phyloP scores from a whole-genome alignment of 371 early-diverging fungal species.

The Mucor irregularis region DNA sequence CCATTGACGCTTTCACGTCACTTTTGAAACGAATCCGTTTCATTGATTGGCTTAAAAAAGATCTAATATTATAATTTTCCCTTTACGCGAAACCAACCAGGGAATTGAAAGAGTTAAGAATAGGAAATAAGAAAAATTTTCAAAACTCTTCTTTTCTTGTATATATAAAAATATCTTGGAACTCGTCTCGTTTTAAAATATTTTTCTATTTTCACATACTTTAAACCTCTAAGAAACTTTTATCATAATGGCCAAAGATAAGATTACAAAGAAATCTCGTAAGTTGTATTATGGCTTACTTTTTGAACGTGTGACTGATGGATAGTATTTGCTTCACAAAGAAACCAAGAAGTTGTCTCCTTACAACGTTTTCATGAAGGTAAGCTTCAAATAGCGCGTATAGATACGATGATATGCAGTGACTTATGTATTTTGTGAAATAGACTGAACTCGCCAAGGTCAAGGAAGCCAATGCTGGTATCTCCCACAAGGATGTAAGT shows the following conservation, averaged over 20 bases:
- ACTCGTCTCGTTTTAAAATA: too few species aligned
- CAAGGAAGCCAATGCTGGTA: conserved; percentile 57
- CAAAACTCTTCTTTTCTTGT: not conserved
- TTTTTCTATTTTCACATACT: too few species aligned
- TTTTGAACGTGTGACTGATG: conserved; percentile 5
- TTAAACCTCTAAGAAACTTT: conserved; percentile 1
- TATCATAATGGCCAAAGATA: conserved; percentile 31
- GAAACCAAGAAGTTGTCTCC: conserved; percentile 53
- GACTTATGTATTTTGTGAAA: not conserved
- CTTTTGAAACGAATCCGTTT: too few species aligned
- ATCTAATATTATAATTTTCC: too few species aligned
- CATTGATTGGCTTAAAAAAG: too few species aligned
- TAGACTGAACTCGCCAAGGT: conserved; percentile 65
- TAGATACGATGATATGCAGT: not conserved
- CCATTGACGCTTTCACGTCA: too few species aligned
- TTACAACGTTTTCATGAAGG: conserved; percentile 75
- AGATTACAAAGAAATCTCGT: conserved; percentile 28
- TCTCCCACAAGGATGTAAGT: conserved; percentile 63
- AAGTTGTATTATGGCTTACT: conserved; percentile 5
- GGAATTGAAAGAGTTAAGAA: too few species aligned
- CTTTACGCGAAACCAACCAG: too few species aligned
- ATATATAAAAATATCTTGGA: too few species aligned
- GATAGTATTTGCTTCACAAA: not conserved
- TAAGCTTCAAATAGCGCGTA: conserved; percentile 20
- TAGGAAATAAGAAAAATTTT: too few species aligned